phyloP scores from a whole-genome alignment of 31 red algal genomes.

The Porphyra umbilicalis region DNA sequence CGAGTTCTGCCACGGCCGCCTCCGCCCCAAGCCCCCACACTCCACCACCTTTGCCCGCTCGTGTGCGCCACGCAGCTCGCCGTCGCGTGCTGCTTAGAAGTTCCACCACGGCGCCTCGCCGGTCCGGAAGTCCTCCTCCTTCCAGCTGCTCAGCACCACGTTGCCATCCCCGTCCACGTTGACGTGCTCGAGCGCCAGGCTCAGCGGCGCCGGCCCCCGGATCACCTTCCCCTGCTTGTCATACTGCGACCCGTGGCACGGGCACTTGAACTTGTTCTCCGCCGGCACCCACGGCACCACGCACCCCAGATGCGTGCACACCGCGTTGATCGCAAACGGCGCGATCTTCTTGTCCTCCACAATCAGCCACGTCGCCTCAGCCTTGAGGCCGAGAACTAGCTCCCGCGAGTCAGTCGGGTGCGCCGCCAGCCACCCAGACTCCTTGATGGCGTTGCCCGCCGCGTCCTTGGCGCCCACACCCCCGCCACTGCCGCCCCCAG shows the following conservation, averaged over 20 bases:
- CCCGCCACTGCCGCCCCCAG: conserved; percentile 28
- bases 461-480: conserved; percentile 78
- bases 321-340: conserved; percentile 80
- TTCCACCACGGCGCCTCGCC: conserved; percentile 89
- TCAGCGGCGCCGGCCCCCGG: conserved; percentile 86
- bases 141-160: conserved; percentile 88
- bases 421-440: conserved; percentile 48
- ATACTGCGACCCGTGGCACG: conserved; percentile 97
- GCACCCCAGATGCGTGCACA: conserved; percentile 97
- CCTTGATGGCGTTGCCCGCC: conserved; percentile 67
- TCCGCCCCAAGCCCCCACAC: neutral
- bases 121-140: conserved; percentile 95
- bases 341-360: conserved; percentile 69
- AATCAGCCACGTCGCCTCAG: conserved; percentile 89
- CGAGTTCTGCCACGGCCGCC: neutral
- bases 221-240: conserved; percentile 82
- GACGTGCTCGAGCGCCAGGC: conserved; percentile 68
- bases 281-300: conserved; percentile 93
- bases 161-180: conserved; percentile 52
- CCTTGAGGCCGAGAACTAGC: conserved; percentile 81
- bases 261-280: conserved; percentile 95
- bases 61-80: neutral
- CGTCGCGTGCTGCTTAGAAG: conserved; percentile 18
- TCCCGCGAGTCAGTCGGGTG: conserved; percentile 62
- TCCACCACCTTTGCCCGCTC: neutral